phyloP scores from a whole-genome alignment of 352 stramenopile genomes.

The Phytopythium kandeliae region DNA sequence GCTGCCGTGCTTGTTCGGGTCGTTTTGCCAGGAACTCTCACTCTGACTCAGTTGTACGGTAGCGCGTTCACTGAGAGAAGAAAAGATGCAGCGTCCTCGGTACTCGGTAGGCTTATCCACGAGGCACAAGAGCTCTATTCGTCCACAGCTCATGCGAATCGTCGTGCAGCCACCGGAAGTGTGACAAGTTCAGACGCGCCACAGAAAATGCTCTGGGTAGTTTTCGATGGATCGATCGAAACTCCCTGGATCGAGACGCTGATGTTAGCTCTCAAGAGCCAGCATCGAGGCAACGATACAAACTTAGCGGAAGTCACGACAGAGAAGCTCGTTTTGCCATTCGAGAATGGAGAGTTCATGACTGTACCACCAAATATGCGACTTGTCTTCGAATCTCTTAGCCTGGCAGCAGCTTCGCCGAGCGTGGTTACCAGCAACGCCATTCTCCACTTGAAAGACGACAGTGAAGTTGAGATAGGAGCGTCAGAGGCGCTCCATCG shows the following conservation, averaged over 20 bases:
- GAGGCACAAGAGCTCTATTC: slow-evolving; percentile 24
- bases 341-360: slow-evolving; percentile 48
- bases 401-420: slow-evolving; percentile 27
- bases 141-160: background rate
- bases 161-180: background rate
- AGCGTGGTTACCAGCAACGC: slow-evolving; percentile 19
- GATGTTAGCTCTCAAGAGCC: slow-evolving; percentile 16
- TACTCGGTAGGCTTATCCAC: slow-evolving; percentile 27
- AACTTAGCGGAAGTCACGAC: background rate
- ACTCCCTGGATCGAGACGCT: slow-evolving; percentile 36
- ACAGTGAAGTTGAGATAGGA: slow-evolving; percentile 3
- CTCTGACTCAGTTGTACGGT: slow-evolving; percentile 43
- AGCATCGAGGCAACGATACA: background rate
- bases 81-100: slow-evolving; percentile 22
- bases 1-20: slow-evolving; percentile 12
- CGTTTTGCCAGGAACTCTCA: slow-evolving; percentile 32
- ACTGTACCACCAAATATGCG: slow-evolving; percentile 55
- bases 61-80: slow-evolving; percentile 21
- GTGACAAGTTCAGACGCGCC: background rate
- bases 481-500: background rate
- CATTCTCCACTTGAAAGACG: slow-evolving; percentile 17
- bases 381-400: slow-evolving; percentile 52
- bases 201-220: slow-evolving; percentile 28
- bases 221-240: slow-evolving; percentile 39
- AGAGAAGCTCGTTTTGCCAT: slow-evolving; percentile 11